Evolutionary conservation across 495 filamentous ascomycete species (phyloP), one percentile per base, ranked within the genome.

Genomic region (Trichoderma asperelloides): DNA sequence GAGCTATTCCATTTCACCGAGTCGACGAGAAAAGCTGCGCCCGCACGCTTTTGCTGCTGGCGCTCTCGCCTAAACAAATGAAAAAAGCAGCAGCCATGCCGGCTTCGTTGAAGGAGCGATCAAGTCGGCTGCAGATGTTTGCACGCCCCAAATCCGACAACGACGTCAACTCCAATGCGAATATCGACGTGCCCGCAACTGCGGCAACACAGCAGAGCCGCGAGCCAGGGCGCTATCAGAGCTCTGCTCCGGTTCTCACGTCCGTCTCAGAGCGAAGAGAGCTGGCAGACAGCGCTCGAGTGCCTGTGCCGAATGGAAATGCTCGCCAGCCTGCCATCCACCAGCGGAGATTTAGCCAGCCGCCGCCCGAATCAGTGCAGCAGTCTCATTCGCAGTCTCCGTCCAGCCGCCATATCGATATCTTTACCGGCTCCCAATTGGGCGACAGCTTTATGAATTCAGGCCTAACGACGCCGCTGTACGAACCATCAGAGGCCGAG

Each of bases 361-460:
- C 28, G 23, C 62, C 62, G 62, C 62, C 33, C 62, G 62, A 64
- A 16, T 33, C 27, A 27, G 37, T 40, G 25, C 60, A 63, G 33
- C 62, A 33, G 13, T 64, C 62, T 12, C 62, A 60, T 15, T 60
- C 55, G 55, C 55, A 60, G 23, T 60, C 55, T 25, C 55, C 55
- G 2, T 23, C 23, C 55, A 60, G 55, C 27, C 55, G 55, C 25
- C 23, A 60, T 25, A 60, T 60, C 23, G 55, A 60, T 25, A 60
- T 64, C n/a, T 64, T 64, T 64, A 43, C 33, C 21, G 62, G 62
- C 33, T 64, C 62, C n/a, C 62, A 64, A 39, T 27, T 64, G 15
- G 62, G 62, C 18, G 62, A 64, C 62, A 64, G 40, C 62, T 64
- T 64, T 25, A 64, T 64, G 62, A 43, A 64, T 23, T 64, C 62